Base-by-base conservation (phyloP, 768 basidiomycete genomes). In the Butyriboletus loyo region DNA sequence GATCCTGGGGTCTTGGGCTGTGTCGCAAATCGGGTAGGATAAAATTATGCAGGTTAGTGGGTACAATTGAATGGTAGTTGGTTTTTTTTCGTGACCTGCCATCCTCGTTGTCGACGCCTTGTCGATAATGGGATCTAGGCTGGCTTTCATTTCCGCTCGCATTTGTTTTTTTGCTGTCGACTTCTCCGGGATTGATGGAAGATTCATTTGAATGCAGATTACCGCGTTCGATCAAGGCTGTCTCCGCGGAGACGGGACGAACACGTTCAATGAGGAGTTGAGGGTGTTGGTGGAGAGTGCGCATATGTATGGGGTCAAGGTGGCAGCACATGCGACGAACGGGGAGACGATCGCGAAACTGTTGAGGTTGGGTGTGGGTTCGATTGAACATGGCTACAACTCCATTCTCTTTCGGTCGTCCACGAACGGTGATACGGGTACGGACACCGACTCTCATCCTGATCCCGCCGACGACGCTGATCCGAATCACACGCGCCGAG, bases 301-400 rank as follows among this genome's bases (percentile, higher is more conserved):
- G 0, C 81, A 81, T 57, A 62, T 63, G 5, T 68, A 75, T 42
- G 80, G 78, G 13, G 78, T 81, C 57, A 82, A 82, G 60, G 78
- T 85, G 45, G 81, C 82, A 3, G 81, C 78, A 0, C 85, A 86
- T 62, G 75, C 80, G 14, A 71, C 71, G 0, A 53, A 68, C 11
- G 58, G 62, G 30, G 50, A 58, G 9, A 70, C 68, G 30, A 71
- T 80, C 5, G 63, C 72, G 17, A 60, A 62, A 6, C 63, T 78
- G 9, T 32, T 55, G 51, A 21, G 19, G 19, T 21, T 62, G 27
- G 60, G 62, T 31, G 70, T 81, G 46, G 78, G 86, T 60, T 78
- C 75, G 24, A 72, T 87, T 53, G 84, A 87, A 60, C 86, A 86
- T 61, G 84, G 79, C 2, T 66, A 58, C 40, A 57, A 66, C n/a